Evolutionary conservation across 306 rosid genomes (phyloP).

Genomic region (Inga laurina): DNA sequence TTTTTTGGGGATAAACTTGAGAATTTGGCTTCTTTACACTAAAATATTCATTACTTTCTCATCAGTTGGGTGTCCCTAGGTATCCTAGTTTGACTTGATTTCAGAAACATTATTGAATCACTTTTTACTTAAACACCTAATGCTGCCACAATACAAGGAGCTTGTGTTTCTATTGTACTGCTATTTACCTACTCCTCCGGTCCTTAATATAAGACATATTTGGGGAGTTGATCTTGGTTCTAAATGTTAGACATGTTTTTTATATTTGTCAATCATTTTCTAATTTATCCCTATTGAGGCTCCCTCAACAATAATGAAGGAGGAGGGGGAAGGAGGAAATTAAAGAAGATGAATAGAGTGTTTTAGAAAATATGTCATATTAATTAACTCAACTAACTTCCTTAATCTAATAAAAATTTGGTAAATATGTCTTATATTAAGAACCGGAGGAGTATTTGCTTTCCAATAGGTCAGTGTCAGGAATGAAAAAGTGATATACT

Average conservation of each 20-base stretch:
- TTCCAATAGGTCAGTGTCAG: background rate
- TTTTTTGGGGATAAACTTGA: background rate
- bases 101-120: background rate
- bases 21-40: background rate
- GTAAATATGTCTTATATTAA: too few species aligned
- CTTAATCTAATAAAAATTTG: too few species aligned
- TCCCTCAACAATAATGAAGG: too few species aligned
- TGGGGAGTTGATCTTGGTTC: too few species aligned
- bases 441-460: background rate
- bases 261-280: too few species aligned
- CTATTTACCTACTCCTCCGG: background rate
- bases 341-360: too few species aligned
- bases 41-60: background rate
- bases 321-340: too few species aligned
- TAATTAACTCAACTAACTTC: too few species aligned
- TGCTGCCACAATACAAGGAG: background rate
- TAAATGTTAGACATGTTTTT: too few species aligned
- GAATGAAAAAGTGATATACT: background rate
- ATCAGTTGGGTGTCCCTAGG: background rate
- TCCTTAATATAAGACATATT: too few species aligned
- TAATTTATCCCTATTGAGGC: too few species aligned
- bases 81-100: background rate
- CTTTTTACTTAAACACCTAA: background rate
- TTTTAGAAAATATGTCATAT: too few species aligned
- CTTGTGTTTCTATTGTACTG: background rate